Percentiles rank a stretch among this genome's conserved stretches.
These are phyloP conservation scores for Alternaria ventricosa DNA, from an alignment of 2,329 filamentous ascomycete genomes.

Conservation along the genomic window DNA sequence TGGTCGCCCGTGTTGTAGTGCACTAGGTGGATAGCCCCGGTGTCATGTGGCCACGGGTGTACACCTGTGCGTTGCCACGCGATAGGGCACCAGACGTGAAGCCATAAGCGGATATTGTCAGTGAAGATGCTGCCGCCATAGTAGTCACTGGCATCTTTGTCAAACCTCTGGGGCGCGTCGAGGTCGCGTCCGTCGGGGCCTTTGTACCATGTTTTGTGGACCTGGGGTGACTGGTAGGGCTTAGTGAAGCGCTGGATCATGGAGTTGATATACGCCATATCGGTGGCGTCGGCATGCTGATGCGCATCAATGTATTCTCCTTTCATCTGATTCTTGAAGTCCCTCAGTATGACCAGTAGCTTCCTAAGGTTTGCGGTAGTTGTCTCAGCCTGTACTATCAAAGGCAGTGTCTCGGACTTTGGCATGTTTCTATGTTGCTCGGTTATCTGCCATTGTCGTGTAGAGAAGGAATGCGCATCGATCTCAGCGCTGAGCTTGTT, in stretches of 20 bases:
- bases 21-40: neutral
- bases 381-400: neutral
- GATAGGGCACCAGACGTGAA: no score
- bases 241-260: neutral
- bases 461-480: neutral
- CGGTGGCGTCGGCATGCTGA: neutral
- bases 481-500: neutral
- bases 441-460: neutral
- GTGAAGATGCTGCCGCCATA: neutral
- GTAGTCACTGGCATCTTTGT: neutral
- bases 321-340: neutral
- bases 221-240: neutral
- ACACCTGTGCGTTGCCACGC: no score
- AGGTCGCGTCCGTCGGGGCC: neutral
- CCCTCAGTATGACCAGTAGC: neutral
- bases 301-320: neutral
- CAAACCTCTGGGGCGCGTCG: accelerated
- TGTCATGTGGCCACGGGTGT: no score
- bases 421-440: neutral
- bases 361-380: neutral
- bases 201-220: neutral
- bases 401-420: neutral
- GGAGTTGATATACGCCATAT: neutral
- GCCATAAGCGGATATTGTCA: no score
- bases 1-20: neutral